These are phyloP conservation scores for Eucalyptus dawsonii DNA, from an alignment of 345 rosid species.

Conservation along the genomic window DNA sequence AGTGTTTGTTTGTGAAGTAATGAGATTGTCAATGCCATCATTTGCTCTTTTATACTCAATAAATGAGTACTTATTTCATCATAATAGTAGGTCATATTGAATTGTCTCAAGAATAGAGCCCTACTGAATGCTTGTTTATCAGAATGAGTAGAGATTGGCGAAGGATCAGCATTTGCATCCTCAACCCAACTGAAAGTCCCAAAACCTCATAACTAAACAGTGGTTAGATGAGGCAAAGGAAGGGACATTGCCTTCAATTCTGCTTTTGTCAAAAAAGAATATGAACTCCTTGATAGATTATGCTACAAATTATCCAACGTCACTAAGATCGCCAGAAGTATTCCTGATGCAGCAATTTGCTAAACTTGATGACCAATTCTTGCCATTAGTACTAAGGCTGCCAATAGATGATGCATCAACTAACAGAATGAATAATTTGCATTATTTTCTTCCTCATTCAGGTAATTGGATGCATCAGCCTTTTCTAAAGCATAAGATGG, in stretches of 20 bases:
- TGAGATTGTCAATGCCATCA: neutral
- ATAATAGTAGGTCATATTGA: too few relatives aligned
- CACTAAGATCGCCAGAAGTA: neutral
- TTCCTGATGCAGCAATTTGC: neutral
- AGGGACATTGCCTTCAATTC: neutral
- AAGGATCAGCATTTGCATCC: slow-evolving; percentile 10
- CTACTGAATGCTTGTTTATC: slow-evolving; percentile 16
- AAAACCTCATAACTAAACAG: slow-evolving; percentile 4
- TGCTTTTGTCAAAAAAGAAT: neutral
- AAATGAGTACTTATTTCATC: neutral
- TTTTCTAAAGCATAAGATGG: too few relatives aligned
- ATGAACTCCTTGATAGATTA: neutral
- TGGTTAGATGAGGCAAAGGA: neutral
- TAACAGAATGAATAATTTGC: too few relatives aligned
- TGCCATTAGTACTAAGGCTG: slow-evolving; percentile 8
- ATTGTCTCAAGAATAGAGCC: too few relatives aligned
- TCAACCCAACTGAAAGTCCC: slow-evolving; percentile 15
- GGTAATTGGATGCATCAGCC: too few relatives aligned
- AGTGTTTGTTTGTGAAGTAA: too few relatives aligned
- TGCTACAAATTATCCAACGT: neutral
- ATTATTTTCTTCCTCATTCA: too few relatives aligned
- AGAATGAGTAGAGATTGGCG: slow-evolving; percentile 3
- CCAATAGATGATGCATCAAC: slow-evolving; percentile 9
- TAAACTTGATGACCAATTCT: neutral
- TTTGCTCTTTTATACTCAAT: neutral